These are phyloP conservation scores for Cystoisospora suis DNA, from an alignment of 169 alveolate genomes.

Conservation along the genomic window DNA sequence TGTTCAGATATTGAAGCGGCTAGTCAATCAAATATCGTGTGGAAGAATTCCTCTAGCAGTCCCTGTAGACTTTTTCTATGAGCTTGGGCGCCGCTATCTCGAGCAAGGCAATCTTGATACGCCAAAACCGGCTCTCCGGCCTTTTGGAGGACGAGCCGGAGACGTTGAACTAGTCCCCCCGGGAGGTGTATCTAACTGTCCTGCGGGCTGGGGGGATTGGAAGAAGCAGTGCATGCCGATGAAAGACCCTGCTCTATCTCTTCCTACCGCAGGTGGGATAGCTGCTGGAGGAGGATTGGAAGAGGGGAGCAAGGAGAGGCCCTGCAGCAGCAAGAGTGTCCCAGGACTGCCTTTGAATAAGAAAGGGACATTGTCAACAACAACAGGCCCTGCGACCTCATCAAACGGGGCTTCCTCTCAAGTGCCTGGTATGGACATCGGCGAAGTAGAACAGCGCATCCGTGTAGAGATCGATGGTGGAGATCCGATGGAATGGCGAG, in stretches of 20 bases:
- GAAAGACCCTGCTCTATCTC: too few relatives aligned
- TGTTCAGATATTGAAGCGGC: not conserved
- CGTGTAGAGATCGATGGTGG: not conserved
- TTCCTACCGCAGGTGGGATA: too few relatives aligned
- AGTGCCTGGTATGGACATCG: not conserved
- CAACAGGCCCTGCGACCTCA: not conserved
- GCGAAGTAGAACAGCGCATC: not conserved
- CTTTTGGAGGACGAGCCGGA: too few relatives aligned
- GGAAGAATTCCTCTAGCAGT: not conserved
- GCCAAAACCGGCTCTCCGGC: too few relatives aligned
- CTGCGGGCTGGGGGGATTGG: too few relatives aligned
- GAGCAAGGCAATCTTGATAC: too few relatives aligned
- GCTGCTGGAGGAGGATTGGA: too few relatives aligned
- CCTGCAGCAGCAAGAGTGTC: not conserved
- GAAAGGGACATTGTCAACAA: not conserved
- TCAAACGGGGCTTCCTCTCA: not conserved
- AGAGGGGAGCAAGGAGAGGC: too few relatives aligned
- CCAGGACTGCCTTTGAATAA: not conserved
- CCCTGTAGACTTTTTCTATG: not conserved
- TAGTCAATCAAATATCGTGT: not conserved
- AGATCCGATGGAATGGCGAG: conserved; percentile 21
- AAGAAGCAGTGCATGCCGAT: too few relatives aligned
- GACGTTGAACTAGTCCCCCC: too few relatives aligned
- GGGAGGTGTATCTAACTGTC: too few relatives aligned
- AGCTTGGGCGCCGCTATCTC: not conserved